phyloP scores from a whole-genome alignment of 192 early-diverging fungal genomes.

The Mortierella hygrophila region DNA sequence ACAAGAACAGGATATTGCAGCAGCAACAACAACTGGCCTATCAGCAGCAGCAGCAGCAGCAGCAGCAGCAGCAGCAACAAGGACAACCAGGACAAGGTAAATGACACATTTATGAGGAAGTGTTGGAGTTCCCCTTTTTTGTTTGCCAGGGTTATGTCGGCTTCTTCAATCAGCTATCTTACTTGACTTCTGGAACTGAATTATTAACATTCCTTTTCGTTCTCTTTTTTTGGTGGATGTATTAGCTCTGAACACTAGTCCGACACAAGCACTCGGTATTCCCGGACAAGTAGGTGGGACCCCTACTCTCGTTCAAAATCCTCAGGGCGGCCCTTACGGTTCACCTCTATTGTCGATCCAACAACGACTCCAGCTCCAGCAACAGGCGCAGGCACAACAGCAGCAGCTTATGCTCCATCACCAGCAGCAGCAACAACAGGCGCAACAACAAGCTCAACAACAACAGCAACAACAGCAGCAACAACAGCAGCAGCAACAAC shows the following conservation, averaged over 20 bases:
- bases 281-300: conserved; percentile 21
- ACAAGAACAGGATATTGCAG: conserved; percentile 21
- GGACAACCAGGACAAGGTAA: conserved; percentile 35
- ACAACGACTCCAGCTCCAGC: conserved; percentile 38
- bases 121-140: neutral
- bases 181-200: neutral
- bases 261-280: conserved; percentile 32
- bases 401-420: conserved; percentile 20
- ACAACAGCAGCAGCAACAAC: conserved; percentile 23
- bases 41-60: conserved; percentile 27
- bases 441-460: conserved; percentile 37
- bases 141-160: neutral
- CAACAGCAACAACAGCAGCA: conserved; percentile 36
- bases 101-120: neutral
- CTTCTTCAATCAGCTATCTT: neutral
- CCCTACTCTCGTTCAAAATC: conserved; percentile 19
- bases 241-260: conserved; percentile 20
- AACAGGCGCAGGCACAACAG: conserved; percentile 19
- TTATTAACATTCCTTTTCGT: neutral
- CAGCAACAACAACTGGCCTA: conserved; percentile 27
- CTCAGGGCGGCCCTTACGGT: conserved; percentile 18
- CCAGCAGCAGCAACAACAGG: conserved; percentile 34
- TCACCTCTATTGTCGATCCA: conserved; percentile 24
- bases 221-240: neutral
- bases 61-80: conserved; percentile 24